Evolutionary conservation across 345 rosid species (phyloP), one percentile per base, ranked within the genome.

Genomic region (Hevea brasiliensis): DNA sequence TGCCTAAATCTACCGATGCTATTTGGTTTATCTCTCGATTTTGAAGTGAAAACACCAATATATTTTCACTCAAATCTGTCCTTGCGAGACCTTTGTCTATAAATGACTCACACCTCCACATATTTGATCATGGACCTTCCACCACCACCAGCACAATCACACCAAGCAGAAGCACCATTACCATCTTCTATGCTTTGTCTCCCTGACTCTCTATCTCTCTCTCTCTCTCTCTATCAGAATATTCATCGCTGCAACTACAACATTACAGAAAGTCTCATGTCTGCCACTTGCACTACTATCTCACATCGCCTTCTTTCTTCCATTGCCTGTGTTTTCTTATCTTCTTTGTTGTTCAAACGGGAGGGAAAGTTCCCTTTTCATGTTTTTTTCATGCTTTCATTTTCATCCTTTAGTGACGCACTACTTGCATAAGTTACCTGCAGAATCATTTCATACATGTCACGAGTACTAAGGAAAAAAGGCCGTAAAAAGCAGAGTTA

Each of bases 61-160:
- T 59, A 51, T 65, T 78, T 80, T 78, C 79, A 78, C 79, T 84
- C 83, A 76, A 77, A 74, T 82, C 75, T 79, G 86, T 80, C 91
- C 88, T 79, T 50, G 76, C 81, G 72, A 72, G 69, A 72, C 75
- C 71, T 76, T 78, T 76, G 71, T 77, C 87, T 79, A 74, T 83
- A 85, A 71, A 89, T 81, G 79, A 74, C 64, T 72, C 88, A 74
- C 79, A 73, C 81, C 89, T 83, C 81, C 86, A 82, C 87, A 83
- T 73, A 87, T 70, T 54, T 80, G 85, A 80, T 84, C 80, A 83
- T 87, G 88, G 94, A 77, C 62, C 72, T 73, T 82, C 91, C 92
- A 86, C 84, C 89, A 85, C 74, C 71, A 78, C 70, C 73, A 54
- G 40, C 37, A 32, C 37, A 79, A 72, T 73, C 76, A 73, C 78